Base-by-base conservation (phyloP, 108 stramenopile species). In the Fragilaria crotonensis region DNA sequence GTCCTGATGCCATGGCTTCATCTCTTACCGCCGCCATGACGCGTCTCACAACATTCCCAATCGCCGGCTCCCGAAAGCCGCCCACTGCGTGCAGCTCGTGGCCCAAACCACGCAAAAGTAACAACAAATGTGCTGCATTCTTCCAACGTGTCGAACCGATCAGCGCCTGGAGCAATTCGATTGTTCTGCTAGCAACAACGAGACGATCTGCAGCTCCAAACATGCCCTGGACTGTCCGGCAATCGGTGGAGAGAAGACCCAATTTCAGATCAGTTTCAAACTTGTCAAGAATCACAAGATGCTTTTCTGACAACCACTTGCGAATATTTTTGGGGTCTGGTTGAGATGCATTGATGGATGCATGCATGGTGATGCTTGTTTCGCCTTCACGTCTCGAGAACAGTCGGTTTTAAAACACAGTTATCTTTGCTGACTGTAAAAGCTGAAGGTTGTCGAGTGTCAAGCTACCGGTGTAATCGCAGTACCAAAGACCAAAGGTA, bases 71-170 rank as follows among this genome's bases (percentile, higher is more conserved):
- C 19, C 83, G 78, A 32, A 71, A 76, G n/a, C 87, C 87, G 1
- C 83, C 85, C 5, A 77, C 88, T 5, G 77, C 75, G 59, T 88
- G 84, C 52, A 90, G 51, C 36, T 85, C 86, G 44, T 69, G 72
- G 20, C 88, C 92, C 28, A 94, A 28, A 36, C 82, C 92, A 5
- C 83, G 69, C 64, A 94, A 48, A 21, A 94, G 56, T 17, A 57
- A 56, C 54, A 90, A 54, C 20, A 94, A 60, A 49, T 90, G 79
- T 19, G 80, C 86, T 0, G 83, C 78, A 25, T 66, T 86, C 54
- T 67, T 83, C 92, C 92, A 94, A 11, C 82, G 71, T n/a, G 88
- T 90, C 22, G 74, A 57, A 30, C 92, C 92, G 26, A 90, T 81
- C 54, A 94, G 73, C 1, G 72, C 70, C 22, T 83, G 75, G 26